Base-by-base conservation (phyloP, 768 basidiomycete species). In the Boletus eberwhitei region DNA sequence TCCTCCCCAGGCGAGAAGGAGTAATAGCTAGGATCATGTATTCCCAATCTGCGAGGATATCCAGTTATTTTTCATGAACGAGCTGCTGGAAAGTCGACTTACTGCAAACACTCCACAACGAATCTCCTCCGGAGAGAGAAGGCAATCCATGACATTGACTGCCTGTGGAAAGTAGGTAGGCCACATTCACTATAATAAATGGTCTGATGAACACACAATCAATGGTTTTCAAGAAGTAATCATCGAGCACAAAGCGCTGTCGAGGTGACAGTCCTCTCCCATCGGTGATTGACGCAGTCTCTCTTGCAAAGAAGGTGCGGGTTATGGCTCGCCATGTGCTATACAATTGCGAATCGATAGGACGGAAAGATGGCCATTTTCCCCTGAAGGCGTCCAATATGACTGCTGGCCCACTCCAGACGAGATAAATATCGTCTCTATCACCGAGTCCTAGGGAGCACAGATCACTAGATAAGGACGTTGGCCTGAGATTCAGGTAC, bases 51-150 rank as follows among this genome's bases (percentile, higher is more conserved):
- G 32, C 16, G 44, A 38, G 3, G 31, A 48, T 13, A 41, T 19
- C 17, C 21, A 14, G 12, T 36, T 16, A 19, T 21, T 26, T 7
- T 21, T 6, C 1, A 24, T 4, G 9, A 43, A 52, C 6, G 26
- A 44, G 1, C 34, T 34, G 1, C 13, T 14, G 24, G 3, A 36
- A 39, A 13, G 11, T 32, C 40, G 21, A 59, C 73, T 58, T 46
- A 73, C 73, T 74, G 19, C 54, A 57, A 48, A 42, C 22, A 16
- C 68, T 69, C 56, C 67, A 63, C 2, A 74, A 58, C 48, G 34
- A 36, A 64, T 61, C 11, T 51, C n/a, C 8, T 29, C 41, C 31
- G 55, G 69, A 22, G 51, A 22, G 29, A 35, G 26, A 48, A 38
- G 60, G 37, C 36, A 41, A 40, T 48, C 32, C 61, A 49, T 62